These are phyloP conservation scores for Phanerochaete sordida DNA, from an alignment of 768 basidiomycete genomes.

Conservation along the genomic window DNA sequence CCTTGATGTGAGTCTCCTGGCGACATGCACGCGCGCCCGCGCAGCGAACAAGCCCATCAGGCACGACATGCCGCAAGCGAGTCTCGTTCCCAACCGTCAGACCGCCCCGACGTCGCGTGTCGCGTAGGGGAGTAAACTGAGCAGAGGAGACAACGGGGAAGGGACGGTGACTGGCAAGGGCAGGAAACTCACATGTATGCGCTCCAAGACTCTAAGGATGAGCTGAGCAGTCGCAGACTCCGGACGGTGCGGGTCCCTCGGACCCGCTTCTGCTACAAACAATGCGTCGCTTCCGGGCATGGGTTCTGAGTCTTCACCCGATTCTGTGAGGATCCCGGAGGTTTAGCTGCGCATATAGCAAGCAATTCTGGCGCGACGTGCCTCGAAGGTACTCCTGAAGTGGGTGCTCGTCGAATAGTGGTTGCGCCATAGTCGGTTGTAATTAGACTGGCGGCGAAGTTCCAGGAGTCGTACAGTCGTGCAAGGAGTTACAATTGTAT, in stretches of 20 bases:
- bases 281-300: slow-evolving; percentile 54
- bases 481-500: not conserved
- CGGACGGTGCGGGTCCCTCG: slow-evolving; percentile 19
- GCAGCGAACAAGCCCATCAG: not conserved
- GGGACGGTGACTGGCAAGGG: too few species aligned
- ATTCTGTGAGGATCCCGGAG: slow-evolving; percentile 36
- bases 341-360: slow-evolving; percentile 8
- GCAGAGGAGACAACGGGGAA: too few species aligned
- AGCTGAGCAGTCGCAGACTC: slow-evolving; percentile 8
- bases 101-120: not conserved
- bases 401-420: slow-evolving; percentile 75
- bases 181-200: slow-evolving; percentile 18
- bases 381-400: slow-evolving; percentile 71
- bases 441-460: not conserved
- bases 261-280: slow-evolving; percentile 32
- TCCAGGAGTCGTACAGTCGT: not conserved
- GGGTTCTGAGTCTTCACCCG: slow-evolving; percentile 50
- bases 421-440: slow-evolving; percentile 59
- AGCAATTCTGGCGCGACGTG: slow-evolving; percentile 25
- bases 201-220: slow-evolving; percentile 11
- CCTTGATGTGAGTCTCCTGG: not conserved
- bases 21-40: not conserved
- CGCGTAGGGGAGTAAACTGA: not conserved
- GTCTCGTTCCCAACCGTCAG: not conserved
- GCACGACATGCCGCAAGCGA: slow-evolving; percentile 1